phyloP scores from a whole-genome alignment of 208 protist genomes.

The Phytomonas sp. region DNA sequence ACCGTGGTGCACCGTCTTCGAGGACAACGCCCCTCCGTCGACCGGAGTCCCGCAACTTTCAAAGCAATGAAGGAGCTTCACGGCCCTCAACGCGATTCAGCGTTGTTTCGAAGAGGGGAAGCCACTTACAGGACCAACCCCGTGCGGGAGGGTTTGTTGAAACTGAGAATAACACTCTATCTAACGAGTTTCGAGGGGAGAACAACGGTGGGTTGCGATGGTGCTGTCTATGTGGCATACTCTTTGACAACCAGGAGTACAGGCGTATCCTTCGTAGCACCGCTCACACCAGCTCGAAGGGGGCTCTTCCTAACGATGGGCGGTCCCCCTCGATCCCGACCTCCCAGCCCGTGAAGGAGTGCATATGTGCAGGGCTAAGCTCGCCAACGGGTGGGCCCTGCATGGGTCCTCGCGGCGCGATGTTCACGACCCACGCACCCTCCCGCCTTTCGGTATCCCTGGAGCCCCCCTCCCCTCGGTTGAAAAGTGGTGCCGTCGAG shows the following conservation, averaged over 20 bases:
- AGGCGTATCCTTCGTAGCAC: slow-evolving; percentile 21
- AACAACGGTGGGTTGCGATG: slow-evolving; percentile 30
- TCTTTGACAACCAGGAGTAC: slow-evolving; percentile 44
- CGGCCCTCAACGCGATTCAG: not conserved
- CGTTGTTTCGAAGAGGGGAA: not conserved
- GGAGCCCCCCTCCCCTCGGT: slow-evolving; percentile 14
- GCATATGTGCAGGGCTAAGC: not conserved
- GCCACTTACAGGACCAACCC: not conserved
- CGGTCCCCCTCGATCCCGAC: not conserved
- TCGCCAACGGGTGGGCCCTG: not conserved
- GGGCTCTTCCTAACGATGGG: not conserved
- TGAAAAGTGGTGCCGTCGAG: slow-evolving; percentile 27
- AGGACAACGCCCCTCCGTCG: not conserved
- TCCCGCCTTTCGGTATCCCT: slow-evolving; percentile 19
- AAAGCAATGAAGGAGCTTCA: not conserved
- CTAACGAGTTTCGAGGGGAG: not conserved
- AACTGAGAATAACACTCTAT: not conserved
- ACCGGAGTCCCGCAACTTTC: not conserved
- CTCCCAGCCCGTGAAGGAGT: not conserved
- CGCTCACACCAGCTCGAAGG: slow-evolving; percentile 1
- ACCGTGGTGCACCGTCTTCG: not conserved
- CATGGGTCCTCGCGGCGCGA: slow-evolving; percentile 51
- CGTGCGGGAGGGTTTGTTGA: not conserved
- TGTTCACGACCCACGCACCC: slow-evolving; percentile 42
- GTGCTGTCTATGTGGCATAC: slow-evolving; percentile 50